Base-by-base conservation (phyloP, 2,329 filamentous ascomycete species). In the Colletotrichum cereale region DNA sequence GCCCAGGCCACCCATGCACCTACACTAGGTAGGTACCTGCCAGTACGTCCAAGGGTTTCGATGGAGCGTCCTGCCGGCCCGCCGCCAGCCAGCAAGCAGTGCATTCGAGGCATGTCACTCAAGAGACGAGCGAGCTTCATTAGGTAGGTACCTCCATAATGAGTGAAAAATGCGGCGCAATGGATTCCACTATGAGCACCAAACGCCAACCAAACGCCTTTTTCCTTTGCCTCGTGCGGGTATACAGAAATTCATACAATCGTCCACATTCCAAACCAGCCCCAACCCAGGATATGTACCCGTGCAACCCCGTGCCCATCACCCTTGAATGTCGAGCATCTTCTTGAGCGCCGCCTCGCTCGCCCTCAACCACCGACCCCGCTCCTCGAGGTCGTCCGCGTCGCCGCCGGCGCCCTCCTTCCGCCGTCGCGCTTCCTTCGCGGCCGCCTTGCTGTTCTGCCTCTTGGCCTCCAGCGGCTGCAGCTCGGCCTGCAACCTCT, bases 331-430 rank as follows among this genome's bases (percentile, higher is more conserved):
- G 74, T 90, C 89, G 75, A 94, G 78, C 81, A 93, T 89, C 70
- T 88, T 85, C 77, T 83, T 89, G 79, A 95, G 79, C 16, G 85
- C 87, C 11, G 84, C 82, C 77, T 94, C 92, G n/a, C 89, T 90
- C 24, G 90, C 91, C 74, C 89, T 88, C 82, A 91, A 90, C 93
- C 93, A 96, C 74, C 92, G 85, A 7, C 91, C 93, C 75, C 90
- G 87, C 80, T 93, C 91, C 79, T 95, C 93, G 40, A 95, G 80
- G 76, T 95, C 92, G 76, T 94, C 92, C 21, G 89, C 89, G 52
- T 90, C 88, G 7, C 91, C 91, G 6, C 89, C 89, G 11, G 90
- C 87, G 14, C 87, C 87, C 76, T 94, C 92, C 79, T 90, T 92
- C 76, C 91, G 86, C 77, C 89, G 85, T 79, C 86, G 88, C 16